phyloP scores from a whole-genome alignment of 179 eudicot genomes.

The Beta macrorhiza region DNA sequence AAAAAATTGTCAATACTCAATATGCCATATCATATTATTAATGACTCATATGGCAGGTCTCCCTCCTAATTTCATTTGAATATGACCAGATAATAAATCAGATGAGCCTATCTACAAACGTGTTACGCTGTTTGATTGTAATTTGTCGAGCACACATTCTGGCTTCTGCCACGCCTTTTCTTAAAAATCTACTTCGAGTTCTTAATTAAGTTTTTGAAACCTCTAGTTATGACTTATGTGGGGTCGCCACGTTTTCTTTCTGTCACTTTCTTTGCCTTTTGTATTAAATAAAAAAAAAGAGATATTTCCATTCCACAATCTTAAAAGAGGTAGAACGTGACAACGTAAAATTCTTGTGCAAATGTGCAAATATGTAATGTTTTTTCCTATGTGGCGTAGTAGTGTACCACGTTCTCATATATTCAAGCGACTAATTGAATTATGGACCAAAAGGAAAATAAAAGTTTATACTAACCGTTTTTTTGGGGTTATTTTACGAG shows the following conservation, averaged over 20 bases:
- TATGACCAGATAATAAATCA: background rate
- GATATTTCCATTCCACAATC: slow-evolving; percentile 7
- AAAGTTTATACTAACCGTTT: too few species aligned
- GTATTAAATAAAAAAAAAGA: background rate
- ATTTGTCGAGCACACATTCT: background rate
- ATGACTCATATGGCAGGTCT: background rate
- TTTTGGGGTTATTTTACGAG: too few species aligned
- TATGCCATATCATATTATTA: background rate
- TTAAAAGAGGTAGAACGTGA: background rate
- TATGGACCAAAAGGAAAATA: too few species aligned
- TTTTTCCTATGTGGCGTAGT: background rate
- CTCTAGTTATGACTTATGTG: too few species aligned
- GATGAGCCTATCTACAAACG: background rate
- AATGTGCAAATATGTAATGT: background rate
- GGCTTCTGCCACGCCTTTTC: background rate
- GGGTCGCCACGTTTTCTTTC: background rate
- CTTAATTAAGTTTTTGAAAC: background rate
- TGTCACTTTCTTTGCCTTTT: background rate
- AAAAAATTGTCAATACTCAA: background rate
- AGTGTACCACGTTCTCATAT: background rate
- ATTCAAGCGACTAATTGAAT: background rate
- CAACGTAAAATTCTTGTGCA: background rate
- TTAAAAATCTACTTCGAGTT: background rate
- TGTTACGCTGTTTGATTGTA: background rate
- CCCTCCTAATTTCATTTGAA: background rate